These are phyloP conservation scores for Entomortierella beljakovae DNA, from an alignment of 192 early-diverging fungal species.

Conservation along the genomic window DNA sequence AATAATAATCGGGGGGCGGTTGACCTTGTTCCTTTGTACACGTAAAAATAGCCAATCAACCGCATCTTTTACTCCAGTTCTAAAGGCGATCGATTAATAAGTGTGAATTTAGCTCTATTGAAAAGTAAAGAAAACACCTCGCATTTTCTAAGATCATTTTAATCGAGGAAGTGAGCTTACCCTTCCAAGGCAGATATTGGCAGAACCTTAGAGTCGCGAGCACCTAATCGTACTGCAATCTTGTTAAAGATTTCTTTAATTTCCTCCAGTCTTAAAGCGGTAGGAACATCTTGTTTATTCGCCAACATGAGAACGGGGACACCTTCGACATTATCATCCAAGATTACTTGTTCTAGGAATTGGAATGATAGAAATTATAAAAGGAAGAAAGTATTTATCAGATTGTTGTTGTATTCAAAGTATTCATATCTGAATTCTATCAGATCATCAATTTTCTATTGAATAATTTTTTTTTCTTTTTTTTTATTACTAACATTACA, in stretches of 20 bases:
- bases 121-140: too few relatives aligned
- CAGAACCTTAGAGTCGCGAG: constrained; percentile 88
- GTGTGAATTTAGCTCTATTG: too few relatives aligned
- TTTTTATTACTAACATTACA: background rate
- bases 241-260: constrained; percentile 94
- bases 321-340: constrained; percentile 78
- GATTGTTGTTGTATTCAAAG: too few relatives aligned
- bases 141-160: too few relatives aligned
- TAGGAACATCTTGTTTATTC: constrained; percentile 91
- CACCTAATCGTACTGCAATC: constrained; percentile 85
- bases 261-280: constrained; percentile 76
- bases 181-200: constrained; percentile 85
- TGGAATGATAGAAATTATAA: background rate
- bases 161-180: too few relatives aligned
- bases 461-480: background rate
- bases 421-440: too few relatives aligned
- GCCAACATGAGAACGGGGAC: constrained; percentile 94
- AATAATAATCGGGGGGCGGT: constrained; percentile 80
- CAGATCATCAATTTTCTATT: too few relatives aligned
- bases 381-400: background rate
- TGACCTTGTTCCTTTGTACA: constrained; percentile 84
- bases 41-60: constrained; percentile 92
- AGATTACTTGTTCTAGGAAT: constrained; percentile 77
- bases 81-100: constrained; percentile 29
- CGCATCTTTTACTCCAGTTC: constrained; percentile 85